Percentiles rank a stretch among this genome's conserved stretches.
These are phyloP conservation scores for Emergomyces africanus DNA, from an alignment of 2,329 filamentous ascomycete genomes.

Conservation along the genomic window DNA sequence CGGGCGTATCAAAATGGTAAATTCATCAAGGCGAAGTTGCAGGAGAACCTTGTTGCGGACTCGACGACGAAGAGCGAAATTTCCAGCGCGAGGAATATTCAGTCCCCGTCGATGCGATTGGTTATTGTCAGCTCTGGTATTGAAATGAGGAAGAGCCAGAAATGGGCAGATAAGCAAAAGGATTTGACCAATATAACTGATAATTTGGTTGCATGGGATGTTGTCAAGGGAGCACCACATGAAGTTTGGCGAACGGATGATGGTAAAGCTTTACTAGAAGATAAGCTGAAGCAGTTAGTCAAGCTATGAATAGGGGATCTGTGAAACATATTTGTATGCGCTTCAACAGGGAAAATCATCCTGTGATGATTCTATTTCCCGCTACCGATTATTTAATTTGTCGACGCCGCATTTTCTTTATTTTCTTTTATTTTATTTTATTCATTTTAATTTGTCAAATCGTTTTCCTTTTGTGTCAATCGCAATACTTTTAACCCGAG, in stretches of 20 bases:
- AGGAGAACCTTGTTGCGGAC: slow-evolving; percentile 80
- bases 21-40: slow-evolving; percentile 77
- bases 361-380: not conserved
- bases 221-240: slow-evolving; percentile 73
- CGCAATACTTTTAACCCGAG: not conserved
- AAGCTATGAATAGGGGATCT: slow-evolving; percentile 2
- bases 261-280: slow-evolving; percentile 64
- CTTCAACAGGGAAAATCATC: not conserved
- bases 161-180: slow-evolving; percentile 75
- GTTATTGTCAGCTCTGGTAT: slow-evolving; percentile 73
- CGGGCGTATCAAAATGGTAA: slow-evolving; percentile 69
- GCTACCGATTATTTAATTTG: not conserved
- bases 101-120: slow-evolving; percentile 60
- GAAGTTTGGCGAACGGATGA: slow-evolving; percentile 69
- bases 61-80: slow-evolving; percentile 78
- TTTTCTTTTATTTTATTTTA: not conserved
- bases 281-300: slow-evolving; percentile 59
- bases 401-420: not conserved
- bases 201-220: slow-evolving; percentile 70
- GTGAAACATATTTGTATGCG: not conserved
- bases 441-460: not conserved
- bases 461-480: not conserved
- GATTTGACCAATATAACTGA: slow-evolving; percentile 70
- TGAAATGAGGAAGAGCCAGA: slow-evolving; percentile 49
- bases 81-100: slow-evolving; percentile 62